Evolutionary conservation across 1,284 basidiomycete genomes (phyloP).

Genomic region (Naganishia cerealis): DNA sequence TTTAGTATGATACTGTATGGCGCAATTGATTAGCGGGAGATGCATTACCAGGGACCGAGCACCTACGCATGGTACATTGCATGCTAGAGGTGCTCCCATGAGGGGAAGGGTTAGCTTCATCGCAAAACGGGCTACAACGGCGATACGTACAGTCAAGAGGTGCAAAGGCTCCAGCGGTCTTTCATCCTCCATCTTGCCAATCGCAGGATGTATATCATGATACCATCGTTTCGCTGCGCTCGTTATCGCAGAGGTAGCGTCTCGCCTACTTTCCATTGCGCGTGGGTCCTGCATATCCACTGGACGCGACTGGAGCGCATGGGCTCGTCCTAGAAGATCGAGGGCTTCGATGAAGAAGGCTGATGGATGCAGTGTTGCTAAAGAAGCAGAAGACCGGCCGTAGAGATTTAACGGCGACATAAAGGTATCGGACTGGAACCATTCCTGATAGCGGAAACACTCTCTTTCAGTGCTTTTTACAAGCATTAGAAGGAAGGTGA

Average conservation of each 20-base stretch:
- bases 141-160: slow-evolving; percentile 47
- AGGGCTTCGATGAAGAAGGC: slow-evolving; percentile 52
- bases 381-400: slow-evolving; percentile 26
- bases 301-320: slow-evolving; percentile 48
- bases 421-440: slow-evolving; percentile 48
- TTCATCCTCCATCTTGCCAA: slow-evolving; percentile 30
- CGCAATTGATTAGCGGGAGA: slow-evolving; percentile 28
- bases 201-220: slow-evolving; percentile 33
- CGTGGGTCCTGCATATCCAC: slow-evolving; percentile 47
- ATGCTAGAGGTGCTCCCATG: slow-evolving; percentile 38
- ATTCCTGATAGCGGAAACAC: slow-evolving; percentile 39
- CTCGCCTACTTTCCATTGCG: slow-evolving; percentile 46
- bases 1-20: slow-evolving; percentile 48
- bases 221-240: slow-evolving; percentile 48
- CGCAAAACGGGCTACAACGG: not conserved
- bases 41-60: not conserved
- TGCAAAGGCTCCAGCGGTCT: slow-evolving; percentile 22
- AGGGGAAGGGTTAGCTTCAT: not conserved
- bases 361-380: slow-evolving; percentile 44
- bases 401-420: slow-evolving; percentile 45
- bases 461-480: not conserved
- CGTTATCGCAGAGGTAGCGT: slow-evolving; percentile 46
- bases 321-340: slow-evolving; percentile 50
- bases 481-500: not conserved
- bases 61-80: slow-evolving; percentile 50